Percentiles rank a stretch among this genome's conserved stretches.
Conservation (phyloP, 2,329 filamentous ascomycete species). For the Nemania sp. region DNA sequence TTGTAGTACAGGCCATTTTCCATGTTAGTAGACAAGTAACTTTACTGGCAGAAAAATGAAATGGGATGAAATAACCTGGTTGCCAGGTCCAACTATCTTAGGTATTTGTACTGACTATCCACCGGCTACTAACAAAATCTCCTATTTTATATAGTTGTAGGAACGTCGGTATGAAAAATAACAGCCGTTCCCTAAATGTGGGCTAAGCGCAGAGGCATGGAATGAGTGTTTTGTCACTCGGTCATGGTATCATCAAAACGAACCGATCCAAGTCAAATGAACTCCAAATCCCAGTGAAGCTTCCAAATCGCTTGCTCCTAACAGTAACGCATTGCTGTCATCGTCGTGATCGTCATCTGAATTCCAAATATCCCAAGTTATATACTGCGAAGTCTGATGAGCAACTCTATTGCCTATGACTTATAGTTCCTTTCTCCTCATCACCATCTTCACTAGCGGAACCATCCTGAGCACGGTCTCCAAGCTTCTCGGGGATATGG, state of each 20-base stretch:
- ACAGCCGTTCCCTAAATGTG: slow-evolving; percentile 4
- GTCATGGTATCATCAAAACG: slow-evolving; percentile 16
- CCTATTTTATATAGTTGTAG: slow-evolving; percentile 1
- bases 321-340: not conserved
- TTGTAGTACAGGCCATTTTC: not conserved
- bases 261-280: slow-evolving; percentile 6
- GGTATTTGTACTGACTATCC: not conserved
- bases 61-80: not conserved
- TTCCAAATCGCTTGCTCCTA: not conserved
- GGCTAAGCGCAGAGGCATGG: not conserved
- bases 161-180: slow-evolving; percentile 5
- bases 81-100: not conserved
- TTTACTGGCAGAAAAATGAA: not conserved
- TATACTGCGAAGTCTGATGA: not conserved
- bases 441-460: slow-evolving; percentile 46
- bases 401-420: slow-evolving; percentile 35
- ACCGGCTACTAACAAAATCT: not conserved
- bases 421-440: slow-evolving; percentile 46
- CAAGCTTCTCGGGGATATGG: slow-evolving; percentile 52
- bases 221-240: not conserved
- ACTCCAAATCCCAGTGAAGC: slow-evolving; percentile 9
- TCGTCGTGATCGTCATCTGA: not conserved
- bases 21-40: not conserved
- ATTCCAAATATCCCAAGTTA: slow-evolving; percentile 9
- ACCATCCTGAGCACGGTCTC: slow-evolving; percentile 27